These are phyloP conservation scores for Dendrocalamus latiflorus DNA, from an alignment of 202 grass and related monocot genomes.

Conservation along the genomic window DNA sequence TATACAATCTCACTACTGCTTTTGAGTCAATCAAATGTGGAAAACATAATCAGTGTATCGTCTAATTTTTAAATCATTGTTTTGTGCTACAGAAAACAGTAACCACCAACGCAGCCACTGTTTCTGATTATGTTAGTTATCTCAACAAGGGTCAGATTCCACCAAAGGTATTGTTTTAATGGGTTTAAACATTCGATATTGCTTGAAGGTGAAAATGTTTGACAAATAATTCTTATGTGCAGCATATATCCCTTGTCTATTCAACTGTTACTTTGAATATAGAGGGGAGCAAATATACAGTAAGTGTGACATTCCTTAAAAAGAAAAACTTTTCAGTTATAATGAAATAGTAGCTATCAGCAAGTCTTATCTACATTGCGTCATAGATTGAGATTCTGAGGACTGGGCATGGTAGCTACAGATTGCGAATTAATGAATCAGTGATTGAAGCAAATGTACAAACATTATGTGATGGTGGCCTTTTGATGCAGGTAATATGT, in stretches of 20 bases:
- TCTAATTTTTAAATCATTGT: constrained; percentile 29
- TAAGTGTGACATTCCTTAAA: constrained; percentile 35
- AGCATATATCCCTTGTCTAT: no score
- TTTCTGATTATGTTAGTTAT: constrained; percentile 76
- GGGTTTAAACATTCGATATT: no score
- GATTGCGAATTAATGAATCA: constrained; percentile 56
- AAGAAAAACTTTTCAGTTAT: not conserved
- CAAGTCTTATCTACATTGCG: constrained; percentile 4
- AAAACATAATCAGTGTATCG: not conserved
- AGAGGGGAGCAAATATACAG: no score
- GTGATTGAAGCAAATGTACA: constrained; percentile 65
- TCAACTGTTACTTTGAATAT: no score
- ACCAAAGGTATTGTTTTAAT: no score
- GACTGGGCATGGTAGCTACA: constrained; percentile 64
- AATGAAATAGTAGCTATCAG: not conserved
- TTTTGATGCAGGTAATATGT: constrained; percentile 67
- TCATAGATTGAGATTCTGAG: constrained; percentile 59
- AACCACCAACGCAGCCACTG: constrained; percentile 50
- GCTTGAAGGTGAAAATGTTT: no score
- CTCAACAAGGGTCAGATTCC: constrained; percentile 81
- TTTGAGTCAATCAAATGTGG: not conserved
- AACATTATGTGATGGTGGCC: constrained; percentile 71
- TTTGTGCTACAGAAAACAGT: constrained; percentile 61
- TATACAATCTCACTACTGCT: not conserved
- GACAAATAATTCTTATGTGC: no score